These are phyloP conservation scores for Fraxinus velutina DNA, from an alignment of 305 asterid genomes.

Conservation along the genomic window DNA sequence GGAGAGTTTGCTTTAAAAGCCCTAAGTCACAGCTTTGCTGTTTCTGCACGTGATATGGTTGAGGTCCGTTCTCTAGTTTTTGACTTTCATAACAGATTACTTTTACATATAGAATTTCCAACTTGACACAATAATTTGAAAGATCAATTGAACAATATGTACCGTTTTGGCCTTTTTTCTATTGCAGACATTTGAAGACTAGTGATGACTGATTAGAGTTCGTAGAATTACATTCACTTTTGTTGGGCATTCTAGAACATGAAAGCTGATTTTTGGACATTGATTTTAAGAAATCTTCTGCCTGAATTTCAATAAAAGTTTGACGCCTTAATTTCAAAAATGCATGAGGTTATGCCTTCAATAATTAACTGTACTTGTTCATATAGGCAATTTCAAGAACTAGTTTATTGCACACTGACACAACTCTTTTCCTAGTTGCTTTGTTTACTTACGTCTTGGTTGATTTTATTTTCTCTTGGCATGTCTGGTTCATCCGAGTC, in stretches of 20 bases:
- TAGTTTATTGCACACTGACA: not conserved
- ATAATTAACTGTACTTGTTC: not conserved
- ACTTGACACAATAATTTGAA: not conserved
- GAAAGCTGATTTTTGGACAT: not conserved
- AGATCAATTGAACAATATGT: not conserved
- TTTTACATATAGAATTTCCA: not conserved
- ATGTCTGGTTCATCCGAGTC: not conserved
- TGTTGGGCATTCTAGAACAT: not conserved
- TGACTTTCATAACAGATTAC: not conserved
- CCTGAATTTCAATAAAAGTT: not conserved
- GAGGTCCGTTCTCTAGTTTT: constrained; percentile 52
- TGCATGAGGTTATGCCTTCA: not conserved
- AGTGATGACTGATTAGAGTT: not conserved
- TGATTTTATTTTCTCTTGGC: constrained; percentile 9
- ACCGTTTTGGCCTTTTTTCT: not conserved
- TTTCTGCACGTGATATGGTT: constrained; percentile 74
- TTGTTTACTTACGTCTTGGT: constrained; percentile 9
- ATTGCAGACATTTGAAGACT: not conserved
- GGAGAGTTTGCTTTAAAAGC: constrained; percentile 83
- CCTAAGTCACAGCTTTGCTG: constrained; percentile 79
- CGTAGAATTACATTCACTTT: not conserved
- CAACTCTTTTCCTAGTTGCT: not conserved
- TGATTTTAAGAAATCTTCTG: not conserved
- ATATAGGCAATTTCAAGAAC: constrained; percentile 6
- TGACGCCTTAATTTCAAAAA: not conserved